phyloP scores from a whole-genome alignment of 495 filamentous ascomycete species.

The Aspergillus egyptiacus region DNA sequence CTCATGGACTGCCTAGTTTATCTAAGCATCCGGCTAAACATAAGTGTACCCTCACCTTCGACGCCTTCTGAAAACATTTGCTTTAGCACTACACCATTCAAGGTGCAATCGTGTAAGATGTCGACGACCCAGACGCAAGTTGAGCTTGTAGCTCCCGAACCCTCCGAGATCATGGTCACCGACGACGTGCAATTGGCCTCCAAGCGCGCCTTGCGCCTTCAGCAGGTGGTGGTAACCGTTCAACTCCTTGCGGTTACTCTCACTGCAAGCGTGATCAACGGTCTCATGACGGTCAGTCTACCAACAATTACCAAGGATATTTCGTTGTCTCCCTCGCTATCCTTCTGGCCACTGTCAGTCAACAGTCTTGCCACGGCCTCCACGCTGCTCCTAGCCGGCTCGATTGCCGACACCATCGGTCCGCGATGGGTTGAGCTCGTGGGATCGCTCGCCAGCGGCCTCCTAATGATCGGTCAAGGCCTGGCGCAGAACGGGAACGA shows the following conservation, averaged over 20 bases:
- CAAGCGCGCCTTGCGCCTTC: conserved; percentile 10
- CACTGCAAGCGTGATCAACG: conserved; percentile 15
- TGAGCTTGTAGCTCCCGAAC: too few relatives aligned
- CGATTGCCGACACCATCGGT: conserved; percentile 47
- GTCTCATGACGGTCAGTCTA: conserved; percentile 38
- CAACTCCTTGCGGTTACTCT: conserved; percentile 15
- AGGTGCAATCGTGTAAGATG: too few relatives aligned
- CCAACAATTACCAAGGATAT: conserved; percentile 46
- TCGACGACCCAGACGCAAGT: too few relatives aligned
- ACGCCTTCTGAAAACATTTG: too few relatives aligned
- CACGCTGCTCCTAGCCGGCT: conserved; percentile 43
- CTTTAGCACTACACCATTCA: too few relatives aligned
- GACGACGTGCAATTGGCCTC: too few relatives aligned
- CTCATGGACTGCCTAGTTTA: too few relatives aligned
- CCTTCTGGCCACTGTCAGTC: conserved; percentile 38
- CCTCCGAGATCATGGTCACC: too few relatives aligned
- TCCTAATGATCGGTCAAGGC: conserved; percentile 41
- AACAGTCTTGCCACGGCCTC: conserved; percentile 37
- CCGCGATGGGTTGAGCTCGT: conserved; percentile 34
- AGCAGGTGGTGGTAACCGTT: conserved; percentile 7
- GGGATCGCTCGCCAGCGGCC: conserved; percentile 34
- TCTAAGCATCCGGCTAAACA: too few relatives aligned
- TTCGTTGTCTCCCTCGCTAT: conserved; percentile 26
- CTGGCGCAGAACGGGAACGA: conserved; percentile 36
- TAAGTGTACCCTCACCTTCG: too few relatives aligned